Evolutionary conservation across 176 grass and related monocot species (phyloP).

Genomic region (Dendrocalamus sinicus): DNA sequence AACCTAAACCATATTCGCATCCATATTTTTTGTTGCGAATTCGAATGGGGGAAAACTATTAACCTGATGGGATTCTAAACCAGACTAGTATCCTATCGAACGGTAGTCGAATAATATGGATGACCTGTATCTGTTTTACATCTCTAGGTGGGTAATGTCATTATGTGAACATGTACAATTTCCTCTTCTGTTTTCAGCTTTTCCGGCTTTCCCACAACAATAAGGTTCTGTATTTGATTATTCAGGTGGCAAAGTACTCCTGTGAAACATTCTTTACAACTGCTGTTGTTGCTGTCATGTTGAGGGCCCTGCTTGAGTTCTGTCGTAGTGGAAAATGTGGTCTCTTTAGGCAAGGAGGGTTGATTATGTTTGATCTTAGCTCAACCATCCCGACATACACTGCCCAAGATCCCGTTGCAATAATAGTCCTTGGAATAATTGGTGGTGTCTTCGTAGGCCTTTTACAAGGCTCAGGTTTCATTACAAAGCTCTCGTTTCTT

Average conservation of each 20-base stretch:
- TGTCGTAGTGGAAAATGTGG: slow-evolving; percentile 86
- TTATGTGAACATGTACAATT: background rate
- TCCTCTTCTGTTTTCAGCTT: background rate
- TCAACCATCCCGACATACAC: slow-evolving; percentile 58
- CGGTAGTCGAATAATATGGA: background rate
- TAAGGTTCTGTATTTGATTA: slow-evolving; percentile 8
- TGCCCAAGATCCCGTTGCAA: slow-evolving; percentile 67
- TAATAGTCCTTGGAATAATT: slow-evolving; percentile 80
- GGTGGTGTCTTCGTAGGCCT: slow-evolving; percentile 80
- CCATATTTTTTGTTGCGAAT: background rate
- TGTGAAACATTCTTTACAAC: slow-evolving; percentile 96
- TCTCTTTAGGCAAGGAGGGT: slow-evolving; percentile 82
- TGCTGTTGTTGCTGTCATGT: slow-evolving; percentile 86
- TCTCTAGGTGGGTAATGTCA: background rate
- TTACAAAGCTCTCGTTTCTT: too few species aligned
- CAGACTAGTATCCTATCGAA: background rate
- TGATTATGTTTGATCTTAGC: slow-evolving; percentile 99
- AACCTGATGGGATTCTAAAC: slow-evolving; percentile 19
- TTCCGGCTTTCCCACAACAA: background rate
- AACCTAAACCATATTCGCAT: background rate
- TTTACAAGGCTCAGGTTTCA: background rate
- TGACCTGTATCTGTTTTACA: background rate
- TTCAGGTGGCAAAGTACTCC: slow-evolving; percentile 93
- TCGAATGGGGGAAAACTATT: background rate
- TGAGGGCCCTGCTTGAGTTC: slow-evolving; percentile 69